A percentile compares a stretch with the other conserved stretches of the same genome.
Conservation (phyloP, 805 yeast genomes). For the Cephaloascus fragrans region DNA sequence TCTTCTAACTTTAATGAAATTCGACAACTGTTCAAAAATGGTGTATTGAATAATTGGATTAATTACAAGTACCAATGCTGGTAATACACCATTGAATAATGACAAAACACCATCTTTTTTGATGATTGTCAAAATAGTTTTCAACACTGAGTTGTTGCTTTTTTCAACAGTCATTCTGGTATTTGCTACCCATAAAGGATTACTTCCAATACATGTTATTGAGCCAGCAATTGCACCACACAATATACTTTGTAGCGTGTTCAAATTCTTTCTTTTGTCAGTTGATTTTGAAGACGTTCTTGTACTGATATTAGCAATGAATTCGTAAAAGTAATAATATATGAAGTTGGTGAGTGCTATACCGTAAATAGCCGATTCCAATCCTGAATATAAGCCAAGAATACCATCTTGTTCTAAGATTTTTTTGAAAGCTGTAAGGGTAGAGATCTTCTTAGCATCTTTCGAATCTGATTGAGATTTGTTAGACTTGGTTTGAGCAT, state of each 20-base stretch:
- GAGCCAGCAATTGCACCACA: constrained; percentile 87
- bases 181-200: constrained; percentile 93
- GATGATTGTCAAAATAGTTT: constrained; percentile 51
- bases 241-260: constrained; percentile 57
- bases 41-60: constrained; percentile 93
- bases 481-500: constrained; percentile 65
- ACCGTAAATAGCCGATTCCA: constrained; percentile 82
- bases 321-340: constrained; percentile 86
- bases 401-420: constrained; percentile 53
- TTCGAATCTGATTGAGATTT: constrained; percentile 5
- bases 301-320: constrained; percentile 35
- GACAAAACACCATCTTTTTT: constrained; percentile 63
- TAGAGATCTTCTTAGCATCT: not conserved
- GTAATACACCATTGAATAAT: constrained; percentile 77
- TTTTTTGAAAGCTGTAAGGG: constrained; percentile 17
- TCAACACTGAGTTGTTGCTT: constrained; percentile 31
- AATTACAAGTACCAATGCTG: constrained; percentile 76
- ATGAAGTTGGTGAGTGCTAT: constrained; percentile 79
- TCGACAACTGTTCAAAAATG: constrained; percentile 78
- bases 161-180: constrained; percentile 71
- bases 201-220: constrained; percentile 69
- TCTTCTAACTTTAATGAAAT: constrained; percentile 44
- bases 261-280: constrained; percentile 28
- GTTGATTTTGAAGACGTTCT: constrained; percentile 12
- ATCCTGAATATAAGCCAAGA: constrained; percentile 68